These are phyloP conservation scores for Anisogramma anomala DNA, from an alignment of 2,329 filamentous ascomycete species.

Conservation along the genomic window DNA sequence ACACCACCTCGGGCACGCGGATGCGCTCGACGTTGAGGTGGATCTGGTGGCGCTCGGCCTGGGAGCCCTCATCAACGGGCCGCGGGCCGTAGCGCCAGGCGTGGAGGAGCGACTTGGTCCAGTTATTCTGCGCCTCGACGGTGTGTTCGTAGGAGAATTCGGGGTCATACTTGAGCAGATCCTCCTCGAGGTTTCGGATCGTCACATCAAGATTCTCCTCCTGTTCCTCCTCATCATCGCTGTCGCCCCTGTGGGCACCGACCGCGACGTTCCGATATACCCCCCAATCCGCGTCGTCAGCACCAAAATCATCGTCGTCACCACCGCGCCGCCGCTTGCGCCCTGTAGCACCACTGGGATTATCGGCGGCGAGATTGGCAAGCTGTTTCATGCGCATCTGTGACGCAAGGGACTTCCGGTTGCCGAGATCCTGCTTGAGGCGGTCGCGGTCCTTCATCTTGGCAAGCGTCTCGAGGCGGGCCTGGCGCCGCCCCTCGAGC, in stretches of 20 bases:
- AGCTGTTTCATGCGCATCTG: slow-evolving; percentile 98
- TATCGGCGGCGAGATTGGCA: slow-evolving; percentile 87
- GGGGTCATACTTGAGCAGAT: slow-evolving; percentile 77
- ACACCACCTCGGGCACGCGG: slow-evolving; percentile 83
- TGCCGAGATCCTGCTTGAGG: slow-evolving; percentile 86
- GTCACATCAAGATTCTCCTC: slow-evolving; percentile 71
- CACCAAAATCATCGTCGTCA: slow-evolving; percentile 93
- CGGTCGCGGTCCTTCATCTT: slow-evolving; percentile 90
- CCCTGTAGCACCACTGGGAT: slow-evolving; percentile 42
- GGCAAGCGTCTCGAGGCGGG: slow-evolving; percentile 57
- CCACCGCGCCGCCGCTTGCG: slow-evolving; percentile 78
- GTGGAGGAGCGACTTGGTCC: slow-evolving; percentile 85
- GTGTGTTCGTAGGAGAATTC: slow-evolving; percentile 88
- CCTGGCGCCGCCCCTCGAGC: slow-evolving; percentile 70
- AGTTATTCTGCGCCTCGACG: slow-evolving; percentile 83
- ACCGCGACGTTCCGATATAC: slow-evolving; percentile 89
- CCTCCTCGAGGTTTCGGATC: slow-evolving; percentile 68
- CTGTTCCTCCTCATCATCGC: slow-evolving; percentile 83
- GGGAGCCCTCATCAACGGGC: slow-evolving; percentile 69
- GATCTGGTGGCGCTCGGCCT: slow-evolving; percentile 72
- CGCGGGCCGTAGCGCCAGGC: slow-evolving; percentile 81
- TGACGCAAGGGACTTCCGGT: slow-evolving; percentile 89
- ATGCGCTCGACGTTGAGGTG: slow-evolving; percentile 96
- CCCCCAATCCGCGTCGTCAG: slow-evolving; percentile 95
- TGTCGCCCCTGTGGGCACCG: slow-evolving; percentile 56